Evolutionary conservation across 805 yeast species (phyloP).

Genomic region (Metschnikowia proteae): DNA sequence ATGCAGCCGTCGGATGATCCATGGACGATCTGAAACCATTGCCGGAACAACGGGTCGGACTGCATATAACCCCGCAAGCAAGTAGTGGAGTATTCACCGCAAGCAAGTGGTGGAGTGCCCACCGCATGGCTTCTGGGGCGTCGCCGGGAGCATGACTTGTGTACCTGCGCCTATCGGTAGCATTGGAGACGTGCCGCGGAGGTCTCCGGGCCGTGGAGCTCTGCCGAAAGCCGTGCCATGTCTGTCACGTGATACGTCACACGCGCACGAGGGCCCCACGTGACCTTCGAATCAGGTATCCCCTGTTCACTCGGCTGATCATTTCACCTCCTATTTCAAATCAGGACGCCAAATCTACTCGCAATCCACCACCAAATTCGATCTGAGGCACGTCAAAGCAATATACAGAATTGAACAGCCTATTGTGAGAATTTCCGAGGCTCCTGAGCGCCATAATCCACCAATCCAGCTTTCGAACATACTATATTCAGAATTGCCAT

Average conservation of each 20-base stretch:
- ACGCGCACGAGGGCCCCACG: constrained; percentile 1
- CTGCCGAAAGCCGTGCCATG: background rate
- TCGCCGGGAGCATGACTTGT: no score
- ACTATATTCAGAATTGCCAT: background rate
- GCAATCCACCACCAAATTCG: background rate
- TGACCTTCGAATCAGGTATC: background rate
- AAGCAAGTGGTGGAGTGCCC: background rate
- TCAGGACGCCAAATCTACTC: background rate
- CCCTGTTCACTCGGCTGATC: constrained; percentile 1
- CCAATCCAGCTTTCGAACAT: background rate
- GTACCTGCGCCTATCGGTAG: no score
- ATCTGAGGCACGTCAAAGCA: background rate
- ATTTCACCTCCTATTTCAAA: background rate
- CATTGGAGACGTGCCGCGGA: no score
- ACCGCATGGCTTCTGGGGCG: no score
- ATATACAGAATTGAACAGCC: background rate
- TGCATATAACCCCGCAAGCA: background rate
- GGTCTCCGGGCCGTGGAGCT: no score
- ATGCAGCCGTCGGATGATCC: no score
- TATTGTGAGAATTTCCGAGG: background rate
- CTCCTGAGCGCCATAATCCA: background rate
- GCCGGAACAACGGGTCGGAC: background rate
- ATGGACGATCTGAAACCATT: background rate
- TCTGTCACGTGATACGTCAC: background rate
- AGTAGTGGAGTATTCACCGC: background rate